A percentile compares a stretch with the other conserved stretches of the same genome.
Evolutionary conservation across 1,139 yeast species (phyloP).

Genomic region (Candida glucosophila): DNA sequence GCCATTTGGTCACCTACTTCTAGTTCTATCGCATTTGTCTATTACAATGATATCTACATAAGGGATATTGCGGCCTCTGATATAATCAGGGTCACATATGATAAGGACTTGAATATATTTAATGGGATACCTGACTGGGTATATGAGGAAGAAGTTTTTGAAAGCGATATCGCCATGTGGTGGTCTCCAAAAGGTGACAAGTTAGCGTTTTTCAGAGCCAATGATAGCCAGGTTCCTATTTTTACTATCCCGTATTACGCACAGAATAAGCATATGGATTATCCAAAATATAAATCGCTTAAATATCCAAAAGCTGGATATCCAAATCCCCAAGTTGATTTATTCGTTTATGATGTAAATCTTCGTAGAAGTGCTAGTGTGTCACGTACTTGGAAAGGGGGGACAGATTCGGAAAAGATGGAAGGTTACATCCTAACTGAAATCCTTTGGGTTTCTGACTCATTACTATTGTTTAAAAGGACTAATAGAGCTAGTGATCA

Average conservation of each 20-base stretch:
- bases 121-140: slow-evolving; percentile 60
- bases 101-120: slow-evolving; percentile 42
- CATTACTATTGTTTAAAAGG: slow-evolving; percentile 25
- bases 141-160: slow-evolving; percentile 52
- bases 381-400: no score
- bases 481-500: slow-evolving; percentile 40
- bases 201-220: slow-evolving; percentile 38
- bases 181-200: slow-evolving; percentile 50
- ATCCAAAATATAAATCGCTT: slow-evolving; percentile 29
- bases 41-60: slow-evolving; percentile 51
- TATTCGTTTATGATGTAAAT: slow-evolving; percentile 24
- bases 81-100: slow-evolving; percentile 34
- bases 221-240: slow-evolving; percentile 46
- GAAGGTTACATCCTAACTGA: slow-evolving; percentile 29
- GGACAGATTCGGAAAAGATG: no score
- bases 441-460: slow-evolving; percentile 34
- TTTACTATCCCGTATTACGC: slow-evolving; percentile 47
- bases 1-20: slow-evolving; percentile 76
- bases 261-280: slow-evolving; percentile 34
- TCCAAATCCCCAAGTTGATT: slow-evolving; percentile 33
- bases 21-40: slow-evolving; percentile 56
- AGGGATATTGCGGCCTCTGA: slow-evolving; percentile 12
- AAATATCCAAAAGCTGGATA: slow-evolving; percentile 43
- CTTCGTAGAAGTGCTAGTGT: slow-evolving; percentile 17
- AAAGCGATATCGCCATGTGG: slow-evolving; percentile 44